Percentiles rank a stretch among this genome's conserved stretches.
These are phyloP conservation scores for Chalara sp. DNA, from an alignment of 2,329 filamentous ascomycete species.

Conservation along the genomic window DNA sequence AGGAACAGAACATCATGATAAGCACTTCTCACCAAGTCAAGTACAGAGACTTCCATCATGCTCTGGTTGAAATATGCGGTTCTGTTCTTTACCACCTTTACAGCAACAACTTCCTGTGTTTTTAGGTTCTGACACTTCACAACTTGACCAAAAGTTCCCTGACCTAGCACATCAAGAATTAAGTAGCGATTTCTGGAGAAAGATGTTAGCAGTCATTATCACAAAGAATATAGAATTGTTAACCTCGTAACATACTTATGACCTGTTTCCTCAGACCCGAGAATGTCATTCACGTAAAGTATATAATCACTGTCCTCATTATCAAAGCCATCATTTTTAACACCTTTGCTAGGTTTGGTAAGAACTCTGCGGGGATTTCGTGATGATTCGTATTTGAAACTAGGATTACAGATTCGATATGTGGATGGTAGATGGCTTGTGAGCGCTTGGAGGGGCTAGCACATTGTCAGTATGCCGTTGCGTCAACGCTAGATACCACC, in stretches of 20 bases:
- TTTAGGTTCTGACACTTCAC: slow-evolving; percentile 99
- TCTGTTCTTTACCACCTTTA: slow-evolving; percentile 98
- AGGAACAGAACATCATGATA: background rate
- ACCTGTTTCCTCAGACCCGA: slow-evolving; percentile 94
- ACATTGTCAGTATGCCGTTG: slow-evolving; percentile 19
- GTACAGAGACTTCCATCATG: slow-evolving; percentile 99
- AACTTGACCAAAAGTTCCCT: slow-evolving; percentile 96
- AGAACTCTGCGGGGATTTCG: slow-evolving; percentile 91
- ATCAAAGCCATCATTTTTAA: slow-evolving; percentile 97
- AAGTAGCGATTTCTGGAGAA: slow-evolving; percentile 76
- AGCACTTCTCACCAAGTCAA: slow-evolving; percentile 67
- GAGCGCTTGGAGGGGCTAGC: slow-evolving; percentile 85
- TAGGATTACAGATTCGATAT: slow-evolving; percentile 96
- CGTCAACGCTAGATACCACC: slow-evolving; percentile 28
- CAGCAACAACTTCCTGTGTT: slow-evolving; percentile 95
- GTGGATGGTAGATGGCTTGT: slow-evolving; percentile 90
- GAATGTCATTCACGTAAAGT: slow-evolving; percentile 96
- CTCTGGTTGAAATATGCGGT: slow-evolving; percentile 99
- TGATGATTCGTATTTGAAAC: slow-evolving; percentile 98
- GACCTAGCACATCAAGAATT: slow-evolving; percentile 92
- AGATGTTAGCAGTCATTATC: slow-evolving; percentile 21
- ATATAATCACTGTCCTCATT: slow-evolving; percentile 99
- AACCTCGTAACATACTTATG: slow-evolving; percentile 65
- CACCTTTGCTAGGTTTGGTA: slow-evolving; percentile 96
- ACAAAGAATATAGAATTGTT: slow-evolving; percentile 12